Evolutionary conservation across 495 filamentous ascomycete genomes (phyloP), one percentile per base, ranked within the genome.

Genomic region (Trichoderma parareesei): DNA sequence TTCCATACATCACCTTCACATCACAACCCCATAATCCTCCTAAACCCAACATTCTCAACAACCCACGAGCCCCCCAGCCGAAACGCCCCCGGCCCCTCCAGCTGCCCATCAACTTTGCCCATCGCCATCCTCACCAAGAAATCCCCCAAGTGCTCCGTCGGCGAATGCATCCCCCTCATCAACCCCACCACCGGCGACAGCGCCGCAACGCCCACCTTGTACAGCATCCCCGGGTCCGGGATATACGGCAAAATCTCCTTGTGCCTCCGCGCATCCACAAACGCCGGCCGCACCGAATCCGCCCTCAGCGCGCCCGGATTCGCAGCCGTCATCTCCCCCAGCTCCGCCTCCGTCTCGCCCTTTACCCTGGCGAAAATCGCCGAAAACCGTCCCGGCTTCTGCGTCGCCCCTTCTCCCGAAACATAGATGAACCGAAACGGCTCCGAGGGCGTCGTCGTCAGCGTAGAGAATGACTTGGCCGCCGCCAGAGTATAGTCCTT

Each of bases 361-460:
- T 92, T 91, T 40, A 87, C 74, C 42, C 79, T 70, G 5, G 77
- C 85, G 64, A 85, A 88, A 35, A 85, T 70, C 27, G 83, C 73
- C 0, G 84, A 81, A 63, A 87, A 79, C 2, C 72, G 68, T 3
- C 78, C 79, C 0, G 85, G 85, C 5, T 73, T 73, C 13, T 70
- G 72, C 35, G 79, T 83, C 0, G 79, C 74, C 40, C 83, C 82
- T 64, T 79, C 79, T 37, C 88, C 88, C 1, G 88, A 90, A 57
- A 92, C 82, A 70, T 87, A 87, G 68, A 91, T 77, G 68, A 91
- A 91, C 48, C 82, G 84, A 75, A 92, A 85, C 16, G 84, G 77
- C 48, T 80, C 71, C 16, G 69, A 66, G 16, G 69, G 67, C 3
- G 66, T 37, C 18, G 53, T 41, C 9, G 61, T 14, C 11, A 13